Conservation (phyloP, 441 rosid genomes). For the Populus hybrid region DNA sequence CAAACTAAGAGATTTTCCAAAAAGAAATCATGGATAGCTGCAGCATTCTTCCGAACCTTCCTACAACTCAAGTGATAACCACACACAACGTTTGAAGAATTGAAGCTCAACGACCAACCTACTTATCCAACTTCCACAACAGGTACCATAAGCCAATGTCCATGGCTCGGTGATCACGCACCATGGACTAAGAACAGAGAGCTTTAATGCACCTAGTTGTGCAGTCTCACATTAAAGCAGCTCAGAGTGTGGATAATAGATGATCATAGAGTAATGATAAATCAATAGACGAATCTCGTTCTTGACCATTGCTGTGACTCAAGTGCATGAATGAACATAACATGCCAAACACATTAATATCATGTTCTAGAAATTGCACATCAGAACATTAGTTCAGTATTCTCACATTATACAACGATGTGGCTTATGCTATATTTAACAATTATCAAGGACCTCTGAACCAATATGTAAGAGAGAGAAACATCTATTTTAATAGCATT, state of each 20-base stretch:
- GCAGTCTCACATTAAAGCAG: too few species aligned
- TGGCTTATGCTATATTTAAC: background rate
- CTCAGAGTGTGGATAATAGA: too few species aligned
- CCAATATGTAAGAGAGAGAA: background rate
- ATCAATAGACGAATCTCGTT: background rate
- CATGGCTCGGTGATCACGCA: background rate
- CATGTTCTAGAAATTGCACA: background rate
- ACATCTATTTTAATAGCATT: too few species aligned
- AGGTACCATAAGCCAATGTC: background rate
- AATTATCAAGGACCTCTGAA: background rate
- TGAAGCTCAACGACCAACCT: background rate
- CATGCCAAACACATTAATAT: background rate
- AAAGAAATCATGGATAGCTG: background rate
- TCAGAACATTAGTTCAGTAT: background rate
- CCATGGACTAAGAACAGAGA: background rate
- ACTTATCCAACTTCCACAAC: conserved; percentile 1
- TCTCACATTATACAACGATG: background rate
- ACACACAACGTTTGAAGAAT: background rate
- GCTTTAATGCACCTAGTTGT: background rate
- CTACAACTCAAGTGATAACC: background rate
- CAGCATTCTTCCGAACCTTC: background rate
- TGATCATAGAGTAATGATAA: background rate
- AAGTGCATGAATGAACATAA: background rate
- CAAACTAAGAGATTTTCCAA: background rate
- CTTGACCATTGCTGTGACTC: background rate